Percentiles rank a stretch among this genome's conserved stretches.
Conservation (phyloP, 2,329 filamentous ascomycete genomes). For the Stemphylium vesicarium region DNA sequence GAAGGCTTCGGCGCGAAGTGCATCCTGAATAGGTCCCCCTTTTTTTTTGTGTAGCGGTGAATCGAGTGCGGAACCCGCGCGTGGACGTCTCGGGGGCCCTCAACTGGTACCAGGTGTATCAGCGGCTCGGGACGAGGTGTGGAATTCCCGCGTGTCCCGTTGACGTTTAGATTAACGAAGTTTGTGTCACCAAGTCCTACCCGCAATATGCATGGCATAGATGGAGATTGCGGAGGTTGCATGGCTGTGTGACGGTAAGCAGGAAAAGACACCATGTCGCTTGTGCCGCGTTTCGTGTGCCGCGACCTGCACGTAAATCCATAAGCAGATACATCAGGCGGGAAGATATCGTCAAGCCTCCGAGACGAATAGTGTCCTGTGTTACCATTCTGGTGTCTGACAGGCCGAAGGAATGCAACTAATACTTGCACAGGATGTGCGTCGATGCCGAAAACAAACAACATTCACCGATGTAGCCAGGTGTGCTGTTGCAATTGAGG, state of each 20-base stretch:
- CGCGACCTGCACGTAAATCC: constrained; percentile 29
- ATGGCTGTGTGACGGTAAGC: constrained; percentile 23
- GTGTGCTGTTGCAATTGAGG: constrained; percentile 11
- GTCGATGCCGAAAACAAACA: constrained; percentile 8
- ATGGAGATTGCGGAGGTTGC: constrained; percentile 26
- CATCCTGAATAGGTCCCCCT: constrained; percentile 14
- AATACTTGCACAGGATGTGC: constrained; percentile 4
- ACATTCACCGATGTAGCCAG: constrained; percentile 23
- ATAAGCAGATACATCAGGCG: constrained; percentile 29
- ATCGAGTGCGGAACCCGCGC: constrained; percentile 16
- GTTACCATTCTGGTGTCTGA: constrained; percentile 20
- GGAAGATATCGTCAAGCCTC: constrained; percentile 25
- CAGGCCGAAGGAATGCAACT: constrained; percentile 17
- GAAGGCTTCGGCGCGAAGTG: constrained; percentile 14
- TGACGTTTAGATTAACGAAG: constrained; percentile 43
- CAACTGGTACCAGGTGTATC: constrained; percentile 33
- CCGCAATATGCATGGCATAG: constrained; percentile 33
- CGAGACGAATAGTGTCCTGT: constrained; percentile 22
- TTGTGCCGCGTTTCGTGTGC: constrained; percentile 26
- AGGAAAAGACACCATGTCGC: constrained; percentile 13
- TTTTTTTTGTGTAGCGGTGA: constrained; percentile 15
- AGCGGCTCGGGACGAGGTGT: constrained; percentile 45
- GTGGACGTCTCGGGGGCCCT: constrained; percentile 27
- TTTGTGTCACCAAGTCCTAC: constrained; percentile 33
- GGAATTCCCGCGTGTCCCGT: constrained; percentile 32